Evolutionary conservation across 202 grass and related monocot species (phyloP).

Genomic region (Bolboschoenoplectus hybrid): DNA sequence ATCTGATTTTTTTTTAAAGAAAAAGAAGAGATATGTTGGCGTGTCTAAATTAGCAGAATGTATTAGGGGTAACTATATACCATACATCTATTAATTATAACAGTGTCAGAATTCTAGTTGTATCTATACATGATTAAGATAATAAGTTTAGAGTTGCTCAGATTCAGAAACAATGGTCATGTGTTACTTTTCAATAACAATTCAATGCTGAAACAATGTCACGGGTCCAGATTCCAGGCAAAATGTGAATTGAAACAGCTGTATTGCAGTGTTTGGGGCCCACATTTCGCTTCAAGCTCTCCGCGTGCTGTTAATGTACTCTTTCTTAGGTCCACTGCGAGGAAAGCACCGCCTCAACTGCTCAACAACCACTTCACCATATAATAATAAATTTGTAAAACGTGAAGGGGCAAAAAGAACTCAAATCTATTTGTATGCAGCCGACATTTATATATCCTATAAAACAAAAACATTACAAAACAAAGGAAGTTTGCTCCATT

Average conservation of each 20-base stretch:
- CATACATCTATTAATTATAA: too few species aligned
- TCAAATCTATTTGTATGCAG: too few species aligned
- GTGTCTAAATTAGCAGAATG: too few species aligned
- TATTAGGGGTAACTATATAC: too few species aligned
- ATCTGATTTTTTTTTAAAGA: too few species aligned
- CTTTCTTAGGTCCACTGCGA: not conserved
- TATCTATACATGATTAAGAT: too few species aligned
- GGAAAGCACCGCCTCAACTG: not conserved
- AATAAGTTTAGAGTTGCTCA: too few species aligned
- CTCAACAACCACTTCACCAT: not conserved
- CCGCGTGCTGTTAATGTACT: not conserved
- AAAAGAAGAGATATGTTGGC: too few species aligned
- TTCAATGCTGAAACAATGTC: not conserved
- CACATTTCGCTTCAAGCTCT: not conserved
- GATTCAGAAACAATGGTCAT: too few species aligned
- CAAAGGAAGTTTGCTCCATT: not conserved
- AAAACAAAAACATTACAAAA: not conserved
- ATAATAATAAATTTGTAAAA: not conserved
- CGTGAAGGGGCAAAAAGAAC: too few species aligned
- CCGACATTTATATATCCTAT: not conserved
- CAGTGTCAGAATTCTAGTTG: too few species aligned
- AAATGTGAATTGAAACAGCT: constrained; percentile 11
- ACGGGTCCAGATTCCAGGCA: not conserved
- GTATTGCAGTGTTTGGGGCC: not conserved
- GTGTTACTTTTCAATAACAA: not conserved